Percentiles rank a stretch among this genome's conserved stretches.
Evolutionary conservation across 2,329 filamentous ascomycete genomes (phyloP).

Genomic region (Calonectria hongkongensis): DNA sequence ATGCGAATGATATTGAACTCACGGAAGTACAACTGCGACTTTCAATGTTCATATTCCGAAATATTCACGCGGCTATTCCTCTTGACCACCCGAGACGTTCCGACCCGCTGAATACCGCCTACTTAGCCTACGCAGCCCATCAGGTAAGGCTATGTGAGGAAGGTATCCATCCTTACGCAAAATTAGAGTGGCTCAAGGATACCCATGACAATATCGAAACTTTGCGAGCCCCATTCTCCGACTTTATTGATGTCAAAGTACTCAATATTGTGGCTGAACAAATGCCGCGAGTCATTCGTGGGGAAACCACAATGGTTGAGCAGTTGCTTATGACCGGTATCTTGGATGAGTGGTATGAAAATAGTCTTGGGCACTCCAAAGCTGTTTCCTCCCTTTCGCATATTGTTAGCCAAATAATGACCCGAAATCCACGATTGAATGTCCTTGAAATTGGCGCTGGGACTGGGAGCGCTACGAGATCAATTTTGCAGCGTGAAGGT

Average conservation of each 20-base stretch:
- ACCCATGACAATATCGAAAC: background rate
- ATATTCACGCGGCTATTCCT: background rate
- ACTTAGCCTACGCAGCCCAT: background rate
- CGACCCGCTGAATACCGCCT: background rate
- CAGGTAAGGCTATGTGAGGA: background rate
- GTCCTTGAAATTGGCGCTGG: slow-evolving; percentile 18
- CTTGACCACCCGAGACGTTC: background rate
- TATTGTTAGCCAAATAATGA: background rate
- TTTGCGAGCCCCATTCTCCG: background rate
- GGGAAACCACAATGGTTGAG: background rate
- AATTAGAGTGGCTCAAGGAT: background rate
- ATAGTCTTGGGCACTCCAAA: background rate
- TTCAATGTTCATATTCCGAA: background rate
- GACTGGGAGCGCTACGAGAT: background rate
- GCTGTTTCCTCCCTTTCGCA: background rate
- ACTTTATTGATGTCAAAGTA: background rate
- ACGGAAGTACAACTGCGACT: background rate
- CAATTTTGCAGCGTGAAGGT: background rate
- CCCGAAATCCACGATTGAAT: background rate
- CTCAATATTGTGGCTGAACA: background rate
- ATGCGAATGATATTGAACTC: background rate
- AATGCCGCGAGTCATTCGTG: background rate
- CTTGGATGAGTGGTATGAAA: background rate
- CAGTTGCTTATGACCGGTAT: background rate
- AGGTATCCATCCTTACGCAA: background rate